Base-by-base conservation (phyloP, 2,329 filamentous ascomycete species). In the Aspergillus sclerotialis region DNA sequence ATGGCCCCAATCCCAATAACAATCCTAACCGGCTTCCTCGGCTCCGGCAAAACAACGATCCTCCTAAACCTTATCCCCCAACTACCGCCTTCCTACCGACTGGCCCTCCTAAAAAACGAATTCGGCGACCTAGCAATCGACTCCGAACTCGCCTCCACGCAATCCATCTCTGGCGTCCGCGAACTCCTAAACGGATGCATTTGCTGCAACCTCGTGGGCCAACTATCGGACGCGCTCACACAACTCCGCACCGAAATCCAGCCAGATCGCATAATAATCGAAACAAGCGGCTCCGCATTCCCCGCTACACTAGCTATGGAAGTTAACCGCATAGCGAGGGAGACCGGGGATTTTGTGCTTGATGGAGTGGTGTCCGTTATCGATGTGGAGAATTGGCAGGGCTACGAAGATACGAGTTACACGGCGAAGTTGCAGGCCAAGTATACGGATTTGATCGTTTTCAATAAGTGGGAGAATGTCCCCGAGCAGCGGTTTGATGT, bases 161-260 rank as follows among this genome's bases (percentile, higher is more conserved):
- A 78, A 32, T 80, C 89, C 43, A 88, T 98, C 48, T 82, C 86
- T 1, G 90, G 88, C 36, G 89, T 94, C 4, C 84, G 84, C 50
- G 92, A 98, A 63, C 75, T 98, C 1, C 80, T 98, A 35, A 94
- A 94, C 60, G 92, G 90, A 46, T 96, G 92, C 67, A 96, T 98
- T 63, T 98, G 92, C 75, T 98, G 92, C 69, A 96, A 96, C 59
- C 82, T 96, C 16, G 90, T 98, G 40, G 92, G 92, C 11, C 86
- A 94, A 61, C 78, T 98, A 6, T 77, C 78, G 39, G 79, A 83
- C 30, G 89, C 90, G 1, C 78, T 98, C 12, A 66, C 75, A 28
- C 80, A 92, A 53, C 78, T 98, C 26, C 75, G 76, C 32, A 61
- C 67, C 16, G 65, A 73, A 24, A 65, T 73, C 5, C 43, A 47